Base-by-base conservation (phyloP, 768 basidiomycete genomes). In the Auricularia heimuer region DNA sequence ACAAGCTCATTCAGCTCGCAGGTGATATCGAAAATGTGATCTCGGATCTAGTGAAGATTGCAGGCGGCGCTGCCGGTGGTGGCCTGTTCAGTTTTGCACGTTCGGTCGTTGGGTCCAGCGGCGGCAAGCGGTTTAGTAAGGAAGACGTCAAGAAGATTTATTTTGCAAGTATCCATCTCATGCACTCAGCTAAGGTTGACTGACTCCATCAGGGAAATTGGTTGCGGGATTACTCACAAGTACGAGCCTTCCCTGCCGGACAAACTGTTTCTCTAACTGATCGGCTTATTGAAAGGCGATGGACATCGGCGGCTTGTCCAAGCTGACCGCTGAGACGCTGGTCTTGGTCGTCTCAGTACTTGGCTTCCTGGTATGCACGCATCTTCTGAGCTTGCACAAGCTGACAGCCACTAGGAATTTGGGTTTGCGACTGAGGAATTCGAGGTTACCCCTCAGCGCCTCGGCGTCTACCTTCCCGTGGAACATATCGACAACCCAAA, bases 401-500 rank as follows among this genome's bases (percentile, higher is more conserved):
- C 24, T 67, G 56, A 63, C 11, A 18, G n/a, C 33, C 42, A 11
- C 6, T 68, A 85, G 84, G 83, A 83, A 0, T 86, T 85, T 68
- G 85, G 84, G 37, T 85, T 82, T 65, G 82, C 85, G 12, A 86
- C 86, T 2, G 80, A 80, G 66, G 85, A 87, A 74, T 90, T 88
- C 65, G 78, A 89, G 76, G 85, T 90, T 36, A 90, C 88, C 10
- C 76, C 83, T 35, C 86, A 89, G 62, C 81, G 87, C 62, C 80
- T 92, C n/a, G 88, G 88, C 2, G 86, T 87, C 18, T 90, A 90
- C 73, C 80, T 89, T 2, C 88, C 88, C 3, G 83, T 85, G 10
- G 85, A 89, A 76, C 89, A 90, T 70, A 89, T 90, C 67, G 88
- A 92, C 70, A 90, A 90, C 68, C 89, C 89, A 1, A 88, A 85